A percentile compares a stretch with the other conserved stretches of the same genome.
These are phyloP conservation scores for Penicillium odoratum DNA, from an alignment of 495 filamentous ascomycete species.

Conservation along the genomic window DNA sequence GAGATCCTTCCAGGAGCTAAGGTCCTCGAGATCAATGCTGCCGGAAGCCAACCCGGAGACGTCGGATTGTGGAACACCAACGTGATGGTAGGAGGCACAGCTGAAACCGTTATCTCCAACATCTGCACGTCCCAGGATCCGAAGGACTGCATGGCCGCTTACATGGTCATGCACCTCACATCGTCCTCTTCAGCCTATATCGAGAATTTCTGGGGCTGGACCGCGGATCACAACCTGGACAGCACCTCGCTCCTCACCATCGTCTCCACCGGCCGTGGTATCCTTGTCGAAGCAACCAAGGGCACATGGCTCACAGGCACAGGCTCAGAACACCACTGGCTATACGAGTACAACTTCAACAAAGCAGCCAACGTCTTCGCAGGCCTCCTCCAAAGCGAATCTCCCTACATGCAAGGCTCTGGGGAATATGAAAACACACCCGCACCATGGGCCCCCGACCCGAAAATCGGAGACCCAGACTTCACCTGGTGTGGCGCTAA, in stretches of 20 bases:
- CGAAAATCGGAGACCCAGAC: constrained; percentile 44
- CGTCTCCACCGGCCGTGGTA: constrained; percentile 52
- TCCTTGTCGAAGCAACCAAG: constrained; percentile 47
- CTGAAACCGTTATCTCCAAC: constrained; percentile 36
- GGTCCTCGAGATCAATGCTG: constrained; percentile 51
- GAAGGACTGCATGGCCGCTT: constrained; percentile 48
- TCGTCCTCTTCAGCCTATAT: constrained; percentile 52
- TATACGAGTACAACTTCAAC: constrained; percentile 54
- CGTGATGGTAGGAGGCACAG: constrained; percentile 53
- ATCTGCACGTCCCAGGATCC: constrained; percentile 41
- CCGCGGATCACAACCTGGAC: constrained; percentile 58
- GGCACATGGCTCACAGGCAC: constrained; percentile 46
- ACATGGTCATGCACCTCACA: constrained; percentile 54
- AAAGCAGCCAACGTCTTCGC: constrained; percentile 49
- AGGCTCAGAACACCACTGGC: constrained; percentile 48
- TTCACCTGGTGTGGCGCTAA: constrained; percentile 36
- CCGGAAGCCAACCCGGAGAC: constrained; percentile 50
- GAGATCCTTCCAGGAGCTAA: constrained; percentile 53
- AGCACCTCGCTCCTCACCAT: constrained; percentile 29
- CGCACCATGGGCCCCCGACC: constrained; percentile 40
- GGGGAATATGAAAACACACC: constrained; percentile 38
- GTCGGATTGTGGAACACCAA: constrained; percentile 60
- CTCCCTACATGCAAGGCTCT: constrained; percentile 48
- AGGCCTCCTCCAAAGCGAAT: constrained; percentile 45
- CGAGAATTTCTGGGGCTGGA: constrained; percentile 64